Percentiles rank a stretch among this genome's conserved stretches.
Evolutionary conservation across 129 eudicot species (phyloP).

Genomic region (Centella asiatica): DNA sequence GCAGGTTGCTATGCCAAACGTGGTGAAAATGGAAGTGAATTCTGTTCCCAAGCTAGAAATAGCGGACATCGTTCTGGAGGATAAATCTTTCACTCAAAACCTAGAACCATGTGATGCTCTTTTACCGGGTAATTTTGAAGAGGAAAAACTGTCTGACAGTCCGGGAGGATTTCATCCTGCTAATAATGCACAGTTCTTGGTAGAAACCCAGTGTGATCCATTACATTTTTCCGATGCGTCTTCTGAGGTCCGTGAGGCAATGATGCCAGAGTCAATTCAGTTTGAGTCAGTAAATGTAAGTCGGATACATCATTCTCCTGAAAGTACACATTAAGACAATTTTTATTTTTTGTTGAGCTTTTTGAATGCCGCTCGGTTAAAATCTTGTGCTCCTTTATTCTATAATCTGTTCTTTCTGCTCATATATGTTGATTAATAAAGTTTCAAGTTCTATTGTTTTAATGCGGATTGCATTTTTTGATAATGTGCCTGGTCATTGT

Average conservation of each 20-base stretch:
- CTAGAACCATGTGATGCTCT: constrained; percentile 14
- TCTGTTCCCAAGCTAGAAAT: constrained; percentile 19
- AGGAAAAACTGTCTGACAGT: constrained; percentile 20
- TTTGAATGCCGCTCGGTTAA: constrained; percentile 30
- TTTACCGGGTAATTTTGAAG: constrained; percentile 21
- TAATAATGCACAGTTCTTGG: constrained; percentile 9
- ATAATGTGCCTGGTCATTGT: background rate
- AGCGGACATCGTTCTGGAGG: constrained; percentile 2
- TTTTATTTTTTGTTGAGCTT: constrained; percentile 23
- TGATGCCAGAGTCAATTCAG: constrained; percentile 60
- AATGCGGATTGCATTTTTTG: too few relatives aligned
- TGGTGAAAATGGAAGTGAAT: constrained; percentile 31
- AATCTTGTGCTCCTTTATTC: constrained; percentile 1
- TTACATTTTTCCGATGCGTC: constrained; percentile 43
- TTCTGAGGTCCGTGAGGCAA: constrained; percentile 41
- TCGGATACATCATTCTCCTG: constrained; percentile 97
- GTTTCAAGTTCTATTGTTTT: constrained; percentile 6
- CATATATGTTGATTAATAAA: constrained; percentile 34
- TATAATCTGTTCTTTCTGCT: constrained; percentile 26
- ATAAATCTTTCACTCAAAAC: constrained; percentile 3
- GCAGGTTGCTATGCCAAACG: background rate
- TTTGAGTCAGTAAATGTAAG: constrained; percentile 65
- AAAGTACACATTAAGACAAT: constrained; percentile 94
- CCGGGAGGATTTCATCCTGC: constrained; percentile 41
- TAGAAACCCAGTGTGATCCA: constrained; percentile 33